phyloP scores from a whole-genome alignment of 148 eudicot species.

The Chenopodium formosanum region DNA sequence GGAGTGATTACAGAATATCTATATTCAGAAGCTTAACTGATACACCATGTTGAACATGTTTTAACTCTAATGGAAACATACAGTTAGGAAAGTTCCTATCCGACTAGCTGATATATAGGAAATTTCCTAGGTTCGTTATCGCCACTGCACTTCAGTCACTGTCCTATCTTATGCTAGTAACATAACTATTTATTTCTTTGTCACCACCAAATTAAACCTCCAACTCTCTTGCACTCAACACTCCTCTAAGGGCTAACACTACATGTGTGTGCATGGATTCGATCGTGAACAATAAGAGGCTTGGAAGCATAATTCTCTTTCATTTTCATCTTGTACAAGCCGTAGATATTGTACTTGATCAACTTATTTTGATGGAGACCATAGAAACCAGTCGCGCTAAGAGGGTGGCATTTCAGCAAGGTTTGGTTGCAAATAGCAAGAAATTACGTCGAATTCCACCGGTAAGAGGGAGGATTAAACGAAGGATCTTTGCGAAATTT shows the following conservation, averaged over 20 bases:
- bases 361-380: conserved; percentile 1
- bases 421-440: background rate
- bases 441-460: conserved; percentile 18
- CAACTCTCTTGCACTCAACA: background rate
- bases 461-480: conserved; percentile 31
- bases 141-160: background rate
- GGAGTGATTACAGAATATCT: too few relatives aligned
- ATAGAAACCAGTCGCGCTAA: background rate
- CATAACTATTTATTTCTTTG: background rate
- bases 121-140: conserved; percentile 8
- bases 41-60: background rate
- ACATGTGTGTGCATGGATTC: conserved; percentile 4
- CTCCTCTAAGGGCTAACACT: too few relatives aligned
- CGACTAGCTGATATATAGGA: background rate
- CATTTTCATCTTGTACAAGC: conserved; percentile 2
- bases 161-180: background rate
- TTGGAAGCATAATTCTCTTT: background rate
- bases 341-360: background rate
- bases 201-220: background rate
- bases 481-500: conserved; percentile 17
- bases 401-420: background rate
- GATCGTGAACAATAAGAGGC: background rate
- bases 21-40: background rate
- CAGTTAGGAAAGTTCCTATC: conserved; percentile 25
- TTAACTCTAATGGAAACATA: background rate